Evolutionary conservation across 2,329 filamentous ascomycete species (phyloP), one percentile per base, ranked within the genome.

Genomic region (Aspergillus eucalypticola): DNA sequence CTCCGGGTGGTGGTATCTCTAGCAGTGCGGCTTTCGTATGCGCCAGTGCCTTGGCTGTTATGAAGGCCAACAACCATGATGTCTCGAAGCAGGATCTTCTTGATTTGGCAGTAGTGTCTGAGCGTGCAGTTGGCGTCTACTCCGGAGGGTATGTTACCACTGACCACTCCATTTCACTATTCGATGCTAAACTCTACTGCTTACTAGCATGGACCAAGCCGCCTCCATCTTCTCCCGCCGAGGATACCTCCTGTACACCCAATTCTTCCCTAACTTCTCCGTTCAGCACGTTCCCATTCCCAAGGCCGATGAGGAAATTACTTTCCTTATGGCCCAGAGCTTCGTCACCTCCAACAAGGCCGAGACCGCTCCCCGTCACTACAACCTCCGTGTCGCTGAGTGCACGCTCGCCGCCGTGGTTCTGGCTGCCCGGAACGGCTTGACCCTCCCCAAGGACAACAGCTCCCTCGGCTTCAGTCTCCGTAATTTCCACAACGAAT

Each of bases 351-450:
- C 94, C 5, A 93, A 98, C 82, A 99, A 99, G 80, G 91, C 95
- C 72, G 90, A 94, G 63, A 96, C 94, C 1, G 95, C 90, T 0
- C 94, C 94, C 0, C 88, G 96, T 64, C 92, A 94, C 82, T 99
- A 98, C 82, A 99, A 99, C 76, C 85, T 99, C 23, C 90, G 95
- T 27, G 95, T 99, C 1, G 95, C 97, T 39, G 95, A 99, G 78
- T 96, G 92, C 79, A 95, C 90, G 56, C 84, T 99, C 32, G 95
- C 95, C 3, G 92, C 95, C 3, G 80, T 85, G 15, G 83, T 88
- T 29, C 76, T 90, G 2, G 83, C 86, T 42, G 87, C 86, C 67
- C 81, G 83, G 42, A 82, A 87, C 62, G 79, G 79, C 2, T 71
- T 89, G 38, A 87, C 85, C 0, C 86, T 98, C 0, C 88, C 91